phyloP scores from a whole-genome alignment of 2,329 filamentous ascomycete species.

The Neonectria magnoliae region DNA sequence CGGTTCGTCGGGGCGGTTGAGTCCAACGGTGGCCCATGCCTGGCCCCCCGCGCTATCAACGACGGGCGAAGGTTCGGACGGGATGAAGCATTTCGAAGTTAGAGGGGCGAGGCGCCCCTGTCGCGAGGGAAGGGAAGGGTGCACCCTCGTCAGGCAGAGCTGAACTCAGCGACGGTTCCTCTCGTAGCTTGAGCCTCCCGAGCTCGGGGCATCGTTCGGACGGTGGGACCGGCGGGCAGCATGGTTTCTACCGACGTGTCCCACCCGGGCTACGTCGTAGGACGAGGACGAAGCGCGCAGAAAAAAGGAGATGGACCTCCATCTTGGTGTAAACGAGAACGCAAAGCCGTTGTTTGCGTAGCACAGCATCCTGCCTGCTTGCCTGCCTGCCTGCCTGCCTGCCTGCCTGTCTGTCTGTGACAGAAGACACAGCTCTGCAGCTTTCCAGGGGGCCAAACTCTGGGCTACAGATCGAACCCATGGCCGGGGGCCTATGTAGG shows the following conservation, averaged over 20 bases:
- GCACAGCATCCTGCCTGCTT: slow-evolving; percentile 4
- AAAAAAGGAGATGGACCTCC: background rate
- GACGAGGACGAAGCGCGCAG: background rate
- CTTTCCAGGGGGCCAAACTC: background rate
- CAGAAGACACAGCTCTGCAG: background rate
- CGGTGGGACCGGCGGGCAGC: background rate
- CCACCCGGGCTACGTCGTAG: background rate
- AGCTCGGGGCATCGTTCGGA: slow-evolving; percentile 2
- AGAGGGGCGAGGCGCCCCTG: slow-evolving; percentile 22
- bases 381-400: slow-evolving; percentile 8
- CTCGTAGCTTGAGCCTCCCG: background rate
- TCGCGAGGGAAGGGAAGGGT: background rate
- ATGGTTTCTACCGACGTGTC: background rate
- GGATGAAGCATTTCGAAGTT: slow-evolving; percentile 21
- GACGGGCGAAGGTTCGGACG: slow-evolving; percentile 28
- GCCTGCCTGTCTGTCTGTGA: slow-evolving; percentile 10
- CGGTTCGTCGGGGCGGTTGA: slow-evolving; percentile 28
- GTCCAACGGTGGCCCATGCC: slow-evolving; percentile 39
- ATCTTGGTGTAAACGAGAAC: background rate
- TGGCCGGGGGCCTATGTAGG: slow-evolving; percentile 3
- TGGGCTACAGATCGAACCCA: slow-evolving; percentile 35
- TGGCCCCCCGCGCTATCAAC: slow-evolving; percentile 32
- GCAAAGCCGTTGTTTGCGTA: slow-evolving; percentile 3
- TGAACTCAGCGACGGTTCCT: slow-evolving; percentile 9
- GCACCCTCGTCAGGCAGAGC: slow-evolving; percentile 6